Evolutionary conservation across 495 filamentous ascomycete species (phyloP).

Genomic region (Entonaema liquescens): DNA sequence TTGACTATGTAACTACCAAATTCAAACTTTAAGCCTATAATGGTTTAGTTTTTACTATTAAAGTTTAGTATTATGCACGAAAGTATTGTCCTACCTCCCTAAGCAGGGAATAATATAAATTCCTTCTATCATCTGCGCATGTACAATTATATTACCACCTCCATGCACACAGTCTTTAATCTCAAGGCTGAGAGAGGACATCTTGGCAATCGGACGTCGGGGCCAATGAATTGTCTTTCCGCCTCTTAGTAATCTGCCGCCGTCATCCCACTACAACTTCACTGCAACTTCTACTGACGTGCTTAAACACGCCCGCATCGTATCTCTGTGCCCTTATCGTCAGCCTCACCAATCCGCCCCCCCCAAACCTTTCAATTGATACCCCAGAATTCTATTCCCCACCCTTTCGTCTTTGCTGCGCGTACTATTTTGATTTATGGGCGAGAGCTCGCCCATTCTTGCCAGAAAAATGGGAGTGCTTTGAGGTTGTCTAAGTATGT

Average conservation of each 20-base stretch:
- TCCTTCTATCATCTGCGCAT: neutral
- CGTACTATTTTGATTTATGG: constrained; percentile 34
- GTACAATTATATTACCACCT: neutral
- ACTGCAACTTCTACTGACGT: constrained; percentile 22
- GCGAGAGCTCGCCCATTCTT: constrained; percentile 33
- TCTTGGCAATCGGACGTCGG: constrained; percentile 17
- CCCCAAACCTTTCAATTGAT: constrained; percentile 34
- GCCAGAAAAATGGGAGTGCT: constrained; percentile 47
- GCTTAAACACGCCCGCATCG: constrained; percentile 20
- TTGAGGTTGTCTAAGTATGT: constrained; percentile 42
- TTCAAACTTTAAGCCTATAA: neutral
- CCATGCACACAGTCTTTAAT: neutral
- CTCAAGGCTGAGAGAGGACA: constrained; percentile 31
- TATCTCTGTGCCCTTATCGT: constrained; percentile 36
- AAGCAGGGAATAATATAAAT: neutral
- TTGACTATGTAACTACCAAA: neutral
- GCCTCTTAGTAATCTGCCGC: constrained; percentile 34
- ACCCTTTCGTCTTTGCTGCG: constrained; percentile 1
- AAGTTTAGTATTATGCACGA: neutral
- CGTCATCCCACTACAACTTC: constrained; percentile 46
- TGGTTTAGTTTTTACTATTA: neutral
- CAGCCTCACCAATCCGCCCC: constrained; percentile 26
- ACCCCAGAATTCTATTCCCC: neutral
- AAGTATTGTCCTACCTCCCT: too few relatives aligned
- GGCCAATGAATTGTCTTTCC: constrained; percentile 20